Evolutionary conservation across 192 early-diverging fungal species (phyloP).

Genomic region (Cetraspora pellucida): DNA sequence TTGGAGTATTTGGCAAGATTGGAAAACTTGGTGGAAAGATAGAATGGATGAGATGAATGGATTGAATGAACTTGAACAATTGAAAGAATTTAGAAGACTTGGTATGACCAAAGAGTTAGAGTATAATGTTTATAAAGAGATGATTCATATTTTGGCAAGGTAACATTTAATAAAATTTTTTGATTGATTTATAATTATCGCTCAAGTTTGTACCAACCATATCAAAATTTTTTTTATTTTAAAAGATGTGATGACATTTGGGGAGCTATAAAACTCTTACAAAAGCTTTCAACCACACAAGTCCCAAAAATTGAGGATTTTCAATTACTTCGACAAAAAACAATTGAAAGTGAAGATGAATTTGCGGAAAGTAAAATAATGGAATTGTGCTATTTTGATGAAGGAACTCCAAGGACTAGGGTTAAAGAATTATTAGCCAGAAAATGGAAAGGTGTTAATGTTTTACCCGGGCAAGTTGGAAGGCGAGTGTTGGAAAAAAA

Average conservation of each 20-base stretch:
- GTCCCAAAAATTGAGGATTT: conserved; percentile 52
- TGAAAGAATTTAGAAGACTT: conserved; percentile 11
- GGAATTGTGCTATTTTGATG: conserved; percentile 46
- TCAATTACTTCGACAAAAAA: conserved; percentile 53
- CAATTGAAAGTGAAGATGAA: conserved; percentile 54
- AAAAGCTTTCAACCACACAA: conserved; percentile 45
- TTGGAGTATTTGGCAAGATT: conserved; percentile 70
- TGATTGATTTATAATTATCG: background rate
- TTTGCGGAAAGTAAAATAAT: conserved; percentile 51
- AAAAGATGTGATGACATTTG: conserved; percentile 52
- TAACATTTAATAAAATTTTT: conserved; percentile 27
- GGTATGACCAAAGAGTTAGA: conserved; percentile 54
- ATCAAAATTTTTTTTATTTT: background rate
- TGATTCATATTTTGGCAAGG: conserved; percentile 69
- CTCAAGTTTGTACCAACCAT: background rate
- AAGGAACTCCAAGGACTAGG: conserved; percentile 35
- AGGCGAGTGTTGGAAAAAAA: background rate
- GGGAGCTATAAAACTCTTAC: conserved; percentile 53
- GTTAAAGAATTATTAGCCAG: conserved; percentile 46
- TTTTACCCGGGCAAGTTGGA: background rate
- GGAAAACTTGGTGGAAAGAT: conserved; percentile 58
- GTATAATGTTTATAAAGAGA: conserved; percentile 56
- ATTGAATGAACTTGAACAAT: conserved; percentile 1
- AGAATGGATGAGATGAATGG: conserved; percentile 35
- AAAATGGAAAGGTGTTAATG: conserved; percentile 50